Conservation (phyloP, 768 basidiomycete species). For the Amanita jacksonii region DNA sequence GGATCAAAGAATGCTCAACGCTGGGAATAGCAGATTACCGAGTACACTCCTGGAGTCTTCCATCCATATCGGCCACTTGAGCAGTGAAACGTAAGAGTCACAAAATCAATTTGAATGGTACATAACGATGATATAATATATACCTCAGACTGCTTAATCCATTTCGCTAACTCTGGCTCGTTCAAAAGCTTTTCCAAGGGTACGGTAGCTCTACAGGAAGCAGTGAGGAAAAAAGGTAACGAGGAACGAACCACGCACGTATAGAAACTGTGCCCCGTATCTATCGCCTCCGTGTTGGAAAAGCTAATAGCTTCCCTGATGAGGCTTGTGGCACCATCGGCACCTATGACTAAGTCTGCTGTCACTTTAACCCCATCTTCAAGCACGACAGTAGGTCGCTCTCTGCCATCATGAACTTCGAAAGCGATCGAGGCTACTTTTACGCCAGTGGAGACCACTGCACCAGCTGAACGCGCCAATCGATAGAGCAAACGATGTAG, state of each 20-base stretch:
- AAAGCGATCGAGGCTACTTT: slow-evolving; percentile 20
- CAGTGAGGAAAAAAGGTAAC: slow-evolving; percentile 1
- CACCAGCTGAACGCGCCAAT: slow-evolving; percentile 32
- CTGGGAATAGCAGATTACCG: slow-evolving; percentile 11
- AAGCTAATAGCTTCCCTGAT: slow-evolving; percentile 27
- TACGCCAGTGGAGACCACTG: slow-evolving; percentile 23
- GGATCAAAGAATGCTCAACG: background rate
- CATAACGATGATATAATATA: slow-evolving; percentile 4
- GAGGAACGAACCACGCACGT: slow-evolving; percentile 21
- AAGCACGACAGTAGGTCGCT: slow-evolving; percentile 20
- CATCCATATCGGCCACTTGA: slow-evolving; percentile 26
- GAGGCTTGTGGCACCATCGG: slow-evolving; percentile 43
- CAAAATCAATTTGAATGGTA: background rate
- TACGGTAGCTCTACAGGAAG: slow-evolving; percentile 23
- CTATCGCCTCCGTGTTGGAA: slow-evolving; percentile 18
- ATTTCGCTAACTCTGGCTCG: slow-evolving; percentile 29
- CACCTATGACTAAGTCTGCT: slow-evolving; percentile 50
- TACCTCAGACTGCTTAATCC: slow-evolving; percentile 25
- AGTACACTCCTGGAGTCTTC: slow-evolving; percentile 18
- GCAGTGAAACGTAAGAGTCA: background rate
- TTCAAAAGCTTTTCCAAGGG: slow-evolving; percentile 25
- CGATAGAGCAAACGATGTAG: slow-evolving; percentile 33
- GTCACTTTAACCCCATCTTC: slow-evolving; percentile 32
- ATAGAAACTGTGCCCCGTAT: slow-evolving; percentile 24
- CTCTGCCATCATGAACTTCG: slow-evolving; percentile 14